These are phyloP conservation scores for Colletotrichum limetticola DNA, from an alignment of 2,329 filamentous ascomycete genomes.

Conservation along the genomic window DNA sequence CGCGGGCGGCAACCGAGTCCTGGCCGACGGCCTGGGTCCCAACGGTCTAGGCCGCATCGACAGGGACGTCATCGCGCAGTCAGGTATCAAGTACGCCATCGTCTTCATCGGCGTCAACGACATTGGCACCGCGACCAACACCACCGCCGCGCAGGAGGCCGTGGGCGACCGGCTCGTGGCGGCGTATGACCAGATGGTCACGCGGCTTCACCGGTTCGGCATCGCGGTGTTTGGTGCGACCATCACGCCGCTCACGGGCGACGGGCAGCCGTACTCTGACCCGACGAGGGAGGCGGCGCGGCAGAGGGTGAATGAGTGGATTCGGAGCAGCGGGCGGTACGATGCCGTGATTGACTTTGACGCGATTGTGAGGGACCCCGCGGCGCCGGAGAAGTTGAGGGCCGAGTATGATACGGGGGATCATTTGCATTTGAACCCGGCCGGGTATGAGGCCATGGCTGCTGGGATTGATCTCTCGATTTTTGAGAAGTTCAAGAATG, in stretches of 20 bases:
- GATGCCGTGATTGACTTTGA: conserved; percentile 74
- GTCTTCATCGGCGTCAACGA: conserved; percentile 74
- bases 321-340: conserved; percentile 63
- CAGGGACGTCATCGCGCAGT: conserved; percentile 68
- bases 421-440: conserved; percentile 67
- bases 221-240: conserved; percentile 69
- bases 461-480: conserved; percentile 62
- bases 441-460: conserved; percentile 66
- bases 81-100: conserved; percentile 64
- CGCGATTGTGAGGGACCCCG: conserved; percentile 59
- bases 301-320: conserved; percentile 67
- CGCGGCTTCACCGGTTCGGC: conserved; percentile 61
- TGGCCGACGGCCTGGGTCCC: conserved; percentile 69
- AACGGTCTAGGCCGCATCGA: conserved; percentile 67
- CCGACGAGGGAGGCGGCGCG: conserved; percentile 64
- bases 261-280: conserved; percentile 62
- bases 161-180: conserved; percentile 60
- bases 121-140: conserved; percentile 62
- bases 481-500: conserved; percentile 50
- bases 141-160: conserved; percentile 51
- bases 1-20: conserved; percentile 71
- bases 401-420: conserved; percentile 65
- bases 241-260: conserved; percentile 54
- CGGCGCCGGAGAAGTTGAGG: conserved; percentile 54
- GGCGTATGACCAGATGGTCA: conserved; percentile 66